These are phyloP conservation scores for Dryas drummondii DNA, from an alignment of 306 rosid genomes.

Conservation along the genomic window DNA sequence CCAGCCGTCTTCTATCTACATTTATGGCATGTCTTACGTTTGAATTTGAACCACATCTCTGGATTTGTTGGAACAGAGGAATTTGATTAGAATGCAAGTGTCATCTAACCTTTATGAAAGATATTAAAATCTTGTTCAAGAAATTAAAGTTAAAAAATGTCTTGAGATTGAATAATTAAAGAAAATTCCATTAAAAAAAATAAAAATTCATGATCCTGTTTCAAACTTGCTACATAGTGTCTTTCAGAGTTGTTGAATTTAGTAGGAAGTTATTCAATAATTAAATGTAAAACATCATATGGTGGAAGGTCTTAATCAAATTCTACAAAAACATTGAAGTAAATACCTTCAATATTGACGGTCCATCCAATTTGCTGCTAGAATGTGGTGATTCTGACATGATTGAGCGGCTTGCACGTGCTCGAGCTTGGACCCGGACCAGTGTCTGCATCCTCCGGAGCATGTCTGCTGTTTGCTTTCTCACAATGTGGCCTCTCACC, in stretches of 20 bases:
- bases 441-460: slow-evolving; percentile 89
- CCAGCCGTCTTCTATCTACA: slow-evolving; percentile 40
- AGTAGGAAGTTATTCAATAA: neutral
- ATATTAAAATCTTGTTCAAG: neutral
- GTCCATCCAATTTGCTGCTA: slow-evolving; percentile 53
- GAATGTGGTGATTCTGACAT: slow-evolving; percentile 50
- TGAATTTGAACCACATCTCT: slow-evolving; percentile 90
- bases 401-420: slow-evolving; percentile 63
- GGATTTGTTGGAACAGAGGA: slow-evolving; percentile 22
- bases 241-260: neutral
- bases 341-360: slow-evolving; percentile 71
- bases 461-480: slow-evolving; percentile 91
- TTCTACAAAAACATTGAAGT: neutral
- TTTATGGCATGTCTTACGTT: slow-evolving; percentile 45
- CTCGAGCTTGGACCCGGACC: slow-evolving; percentile 76
- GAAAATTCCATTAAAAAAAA: too few relatives aligned
- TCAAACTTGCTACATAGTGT: neutral
- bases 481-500: slow-evolving; percentile 89
- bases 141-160: neutral
- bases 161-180: neutral
- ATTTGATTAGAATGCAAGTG: slow-evolving; percentile 11
- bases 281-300: neutral
- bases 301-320: neutral
- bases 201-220: neutral
- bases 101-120: neutral